Base-by-base conservation (phyloP, 768 basidiomycete species). In the Boletus patriciae region DNA sequence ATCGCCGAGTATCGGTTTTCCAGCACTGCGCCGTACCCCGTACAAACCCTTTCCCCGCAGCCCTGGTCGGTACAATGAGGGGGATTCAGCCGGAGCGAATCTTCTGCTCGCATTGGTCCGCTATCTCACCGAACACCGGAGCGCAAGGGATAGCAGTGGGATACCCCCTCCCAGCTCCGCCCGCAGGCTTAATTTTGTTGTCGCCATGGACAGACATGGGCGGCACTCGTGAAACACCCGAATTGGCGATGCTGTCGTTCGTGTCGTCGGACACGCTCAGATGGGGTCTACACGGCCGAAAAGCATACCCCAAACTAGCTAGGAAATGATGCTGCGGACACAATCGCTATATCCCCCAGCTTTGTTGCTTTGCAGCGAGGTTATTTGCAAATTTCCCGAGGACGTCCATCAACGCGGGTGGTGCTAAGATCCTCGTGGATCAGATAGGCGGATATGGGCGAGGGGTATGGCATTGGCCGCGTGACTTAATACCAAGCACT, bases 31-130 rank as follows among this genome's bases (percentile, higher is more conserved):
- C 76, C 81, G 46, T 73, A 72, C 67, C 55, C 67, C 44, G 63
- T 75, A 23, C 70, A 71, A 4, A 83, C 58, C 81, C 85, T 10
- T 90, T 90, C 77, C 88, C 90, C 7, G 77, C 87, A 1, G 84
- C 86, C 15, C 73, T 91, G 1, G 68, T 90, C 13, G 89, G 90
- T 67, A 81, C 81, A 4, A 64, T 88, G 16, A 84, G 19, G 87
- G 87, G 11, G 86, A 90, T 63, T 90, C 86, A 7, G 85, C 88
- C 0, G 89, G 87, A 23, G 87, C 77, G 3, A 86, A 90, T 65
- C 78, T 91, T 36, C 83, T 82, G 0, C 76, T 81, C 37, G 80
- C 83, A 9, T 74, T 88, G 34, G 77, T 75, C 33, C 81, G 84
- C 25, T 84, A 83, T 63, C 76, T 89, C 46, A 72, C 80, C 31